Evolutionary conservation across 1,284 basidiomycete genomes (phyloP).

Genomic region (Ustilago vetiveriae): DNA sequence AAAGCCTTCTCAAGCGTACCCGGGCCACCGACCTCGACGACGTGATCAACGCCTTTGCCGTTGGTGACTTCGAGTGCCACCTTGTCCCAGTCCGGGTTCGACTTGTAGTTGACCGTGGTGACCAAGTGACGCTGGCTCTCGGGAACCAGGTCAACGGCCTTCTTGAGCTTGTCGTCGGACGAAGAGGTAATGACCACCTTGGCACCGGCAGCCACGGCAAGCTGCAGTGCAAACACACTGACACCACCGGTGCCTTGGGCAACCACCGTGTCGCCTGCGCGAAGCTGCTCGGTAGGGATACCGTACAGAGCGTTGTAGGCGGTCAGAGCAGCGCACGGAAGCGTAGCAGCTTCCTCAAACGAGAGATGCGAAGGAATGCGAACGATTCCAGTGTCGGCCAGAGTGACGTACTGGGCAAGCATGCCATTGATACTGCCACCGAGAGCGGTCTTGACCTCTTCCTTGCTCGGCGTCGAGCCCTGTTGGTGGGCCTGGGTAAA

Average conservation of each 20-base stretch:
- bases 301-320: constrained; percentile 72
- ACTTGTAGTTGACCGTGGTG: constrained; percentile 71
- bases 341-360: constrained; percentile 72
- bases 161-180: constrained; percentile 72
- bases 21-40: constrained; percentile 73
- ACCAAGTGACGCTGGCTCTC: constrained; percentile 51
- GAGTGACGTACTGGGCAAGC: constrained; percentile 71
- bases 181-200: constrained; percentile 74
- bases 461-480: constrained; percentile 61
- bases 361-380: constrained; percentile 69
- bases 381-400: constrained; percentile 33
- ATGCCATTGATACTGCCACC: constrained; percentile 73
- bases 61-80: constrained; percentile 72
- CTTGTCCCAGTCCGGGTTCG: constrained; percentile 72
- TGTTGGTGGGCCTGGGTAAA: constrained; percentile 63
- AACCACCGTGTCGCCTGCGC: constrained; percentile 70
- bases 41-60: constrained; percentile 72
- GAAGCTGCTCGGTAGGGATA: constrained; percentile 69
- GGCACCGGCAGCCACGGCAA: constrained; percentile 73
- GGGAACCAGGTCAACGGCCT: constrained; percentile 54
- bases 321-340: constrained; percentile 71
- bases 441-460: constrained; percentile 67
- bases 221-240: constrained; percentile 72
- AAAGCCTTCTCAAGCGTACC: constrained; percentile 71
- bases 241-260: constrained; percentile 74